A percentile compares a stretch with the other conserved stretches of the same genome.
These are phyloP conservation scores for Heliocybe sulcata DNA, from an alignment of 1,284 basidiomycete species.

Conservation along the genomic window DNA sequence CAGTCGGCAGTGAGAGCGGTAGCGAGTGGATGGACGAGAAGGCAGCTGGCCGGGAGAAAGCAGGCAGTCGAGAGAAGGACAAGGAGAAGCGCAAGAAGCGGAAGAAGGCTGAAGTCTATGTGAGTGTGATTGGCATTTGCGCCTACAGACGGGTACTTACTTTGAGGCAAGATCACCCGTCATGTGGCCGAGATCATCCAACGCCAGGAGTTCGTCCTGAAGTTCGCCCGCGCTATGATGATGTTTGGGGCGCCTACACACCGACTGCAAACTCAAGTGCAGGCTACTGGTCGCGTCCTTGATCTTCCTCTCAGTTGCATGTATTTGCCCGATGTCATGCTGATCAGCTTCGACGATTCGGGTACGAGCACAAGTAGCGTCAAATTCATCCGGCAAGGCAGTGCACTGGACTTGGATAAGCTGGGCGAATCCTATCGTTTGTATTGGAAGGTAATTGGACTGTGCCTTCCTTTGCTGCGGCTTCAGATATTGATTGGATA, in stretches of 20 bases:
- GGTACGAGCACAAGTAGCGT: slow-evolving; percentile 83
- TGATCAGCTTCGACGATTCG: slow-evolving; percentile 79
- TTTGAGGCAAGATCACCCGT: slow-evolving; percentile 66
- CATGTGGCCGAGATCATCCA: slow-evolving; percentile 85
- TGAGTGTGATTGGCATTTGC: slow-evolving; percentile 28
- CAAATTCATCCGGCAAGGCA: slow-evolving; percentile 77
- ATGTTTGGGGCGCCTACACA: slow-evolving; percentile 94
- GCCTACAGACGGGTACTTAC: neutral
- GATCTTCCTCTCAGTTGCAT: slow-evolving; percentile 82
- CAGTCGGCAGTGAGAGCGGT: slow-evolving; percentile 12
- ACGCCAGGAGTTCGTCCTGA: slow-evolving; percentile 87
- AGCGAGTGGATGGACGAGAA: slow-evolving; percentile 21
- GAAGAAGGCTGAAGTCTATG: slow-evolving; percentile 74
- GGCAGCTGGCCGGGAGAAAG: slow-evolving; percentile 25
- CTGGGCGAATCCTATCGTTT: slow-evolving; percentile 70
- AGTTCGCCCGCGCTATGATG: slow-evolving; percentile 87
- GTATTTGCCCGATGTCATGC: slow-evolving; percentile 81
- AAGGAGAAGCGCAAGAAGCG: slow-evolving; percentile 47
- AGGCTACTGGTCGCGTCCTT: slow-evolving; percentile 79
- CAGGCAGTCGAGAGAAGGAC: slow-evolving; percentile 38
- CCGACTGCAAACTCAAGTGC: slow-evolving; percentile 82
- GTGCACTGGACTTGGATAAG: slow-evolving; percentile 72
- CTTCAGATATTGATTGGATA: neutral
- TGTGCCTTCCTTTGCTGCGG: neutral
- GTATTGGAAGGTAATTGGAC: slow-evolving; percentile 70